Conservation (phyloP, 495 filamentous ascomycete species). For the Neurospora intermedia region DNA sequence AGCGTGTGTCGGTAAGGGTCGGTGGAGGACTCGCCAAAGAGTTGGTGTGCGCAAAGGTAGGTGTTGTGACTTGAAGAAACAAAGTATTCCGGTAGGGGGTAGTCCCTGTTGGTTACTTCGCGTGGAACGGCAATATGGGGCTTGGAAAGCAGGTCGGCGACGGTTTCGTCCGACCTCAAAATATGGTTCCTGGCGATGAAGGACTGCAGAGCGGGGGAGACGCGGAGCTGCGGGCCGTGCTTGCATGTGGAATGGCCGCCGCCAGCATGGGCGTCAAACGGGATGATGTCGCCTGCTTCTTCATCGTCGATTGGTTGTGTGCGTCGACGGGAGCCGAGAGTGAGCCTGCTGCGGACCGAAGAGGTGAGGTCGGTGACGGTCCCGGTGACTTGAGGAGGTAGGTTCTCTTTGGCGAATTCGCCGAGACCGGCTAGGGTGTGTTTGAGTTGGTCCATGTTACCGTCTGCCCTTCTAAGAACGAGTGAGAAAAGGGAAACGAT, state of each 20-base stretch:
- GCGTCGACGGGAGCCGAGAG: not conserved
- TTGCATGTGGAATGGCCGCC: constrained; percentile 34
- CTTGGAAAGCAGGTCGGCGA: constrained; percentile 28
- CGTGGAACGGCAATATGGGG: constrained; percentile 35
- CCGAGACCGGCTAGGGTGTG: not conserved
- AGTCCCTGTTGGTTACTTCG: constrained; percentile 29
- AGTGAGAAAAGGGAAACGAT: too few species aligned
- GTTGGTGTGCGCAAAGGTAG: constrained; percentile 44
- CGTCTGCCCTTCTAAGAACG: too few species aligned
- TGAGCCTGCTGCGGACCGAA: not conserved
- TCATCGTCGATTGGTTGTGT: constrained; percentile 28
- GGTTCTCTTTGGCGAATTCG: not conserved
- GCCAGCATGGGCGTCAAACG: constrained; percentile 32
- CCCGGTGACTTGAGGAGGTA: not conserved
- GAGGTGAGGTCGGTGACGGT: not conserved
- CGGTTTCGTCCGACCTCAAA: constrained; percentile 24
- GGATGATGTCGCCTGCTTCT: constrained; percentile 39
- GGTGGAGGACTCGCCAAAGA: constrained; percentile 36
- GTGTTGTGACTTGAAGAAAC: constrained; percentile 59
- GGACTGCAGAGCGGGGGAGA: constrained; percentile 36
- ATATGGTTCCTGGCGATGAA: constrained; percentile 31
- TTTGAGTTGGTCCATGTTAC: not conserved
- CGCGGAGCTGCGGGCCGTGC: constrained; percentile 21
- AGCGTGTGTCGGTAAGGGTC: constrained; percentile 39
- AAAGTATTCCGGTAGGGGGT: constrained; percentile 44